A percentile compares a stretch with the other conserved stretches of the same genome.
phyloP scores from a whole-genome alignment of 169 alveolate genomes.

The Eimeria nieschulzi region DNA sequence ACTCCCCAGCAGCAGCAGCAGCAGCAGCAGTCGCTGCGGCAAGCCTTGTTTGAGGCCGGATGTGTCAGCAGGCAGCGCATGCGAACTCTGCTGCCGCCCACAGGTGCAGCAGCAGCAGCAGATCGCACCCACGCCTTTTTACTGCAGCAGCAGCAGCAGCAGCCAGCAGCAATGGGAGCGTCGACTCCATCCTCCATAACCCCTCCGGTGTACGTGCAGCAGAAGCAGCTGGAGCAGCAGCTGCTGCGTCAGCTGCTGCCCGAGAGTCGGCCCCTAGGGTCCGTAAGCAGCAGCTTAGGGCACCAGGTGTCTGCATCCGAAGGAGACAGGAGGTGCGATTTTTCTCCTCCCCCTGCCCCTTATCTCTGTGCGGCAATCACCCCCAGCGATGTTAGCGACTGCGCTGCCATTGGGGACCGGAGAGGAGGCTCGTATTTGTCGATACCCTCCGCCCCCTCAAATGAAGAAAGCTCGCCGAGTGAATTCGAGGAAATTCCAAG shows the following conservation, averaged over 20 bases:
- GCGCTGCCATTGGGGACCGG: neutral
- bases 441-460: neutral
- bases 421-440: neutral
- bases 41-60: neutral
- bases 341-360: neutral
- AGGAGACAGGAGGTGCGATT: no score
- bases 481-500: neutral
- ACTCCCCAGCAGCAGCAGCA: no score
- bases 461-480: neutral
- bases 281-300: neutral
- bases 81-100: neutral
- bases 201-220: conserved; percentile 6
- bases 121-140: neutral
- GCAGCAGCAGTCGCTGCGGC: neutral
- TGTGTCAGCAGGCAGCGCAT: neutral
- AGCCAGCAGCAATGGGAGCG: neutral
- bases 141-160: neutral
- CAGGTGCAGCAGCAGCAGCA: neutral
- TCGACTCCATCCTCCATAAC: neutral
- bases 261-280: neutral
- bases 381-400: neutral
- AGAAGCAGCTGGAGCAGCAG: neutral
- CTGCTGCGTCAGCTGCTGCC: neutral
- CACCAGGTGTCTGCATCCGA: neutral
- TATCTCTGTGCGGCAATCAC: neutral